phyloP scores from a whole-genome alignment of 2,329 filamentous ascomycete genomes.

The Samsoniella hepiali region DNA sequence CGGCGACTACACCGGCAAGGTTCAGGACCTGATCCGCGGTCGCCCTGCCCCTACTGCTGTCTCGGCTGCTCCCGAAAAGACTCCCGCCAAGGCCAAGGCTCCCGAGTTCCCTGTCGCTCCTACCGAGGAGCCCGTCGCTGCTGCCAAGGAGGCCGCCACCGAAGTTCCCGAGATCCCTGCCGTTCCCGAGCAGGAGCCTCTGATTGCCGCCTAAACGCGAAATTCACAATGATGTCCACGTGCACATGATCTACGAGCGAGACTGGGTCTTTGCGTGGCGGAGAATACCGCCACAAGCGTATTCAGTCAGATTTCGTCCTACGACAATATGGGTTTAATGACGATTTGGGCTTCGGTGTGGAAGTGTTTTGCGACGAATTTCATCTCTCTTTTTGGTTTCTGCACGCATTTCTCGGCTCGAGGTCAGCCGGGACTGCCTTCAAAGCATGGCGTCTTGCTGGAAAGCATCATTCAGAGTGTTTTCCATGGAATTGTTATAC shows the following conservation, averaged over 20 bases:
- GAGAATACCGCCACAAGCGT: not conserved
- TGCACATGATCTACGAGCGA: slow-evolving; percentile 17
- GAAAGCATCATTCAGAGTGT: slow-evolving; percentile 17
- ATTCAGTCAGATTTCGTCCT: slow-evolving; percentile 11
- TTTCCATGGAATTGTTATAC: slow-evolving; percentile 17
- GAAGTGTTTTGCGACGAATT: slow-evolving; percentile 13
- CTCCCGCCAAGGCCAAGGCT: slow-evolving; percentile 25
- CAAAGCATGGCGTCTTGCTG: slow-evolving; percentile 19
- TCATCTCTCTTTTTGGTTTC: slow-evolving; percentile 13
- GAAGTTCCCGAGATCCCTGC: slow-evolving; percentile 24
- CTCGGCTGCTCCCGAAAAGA: slow-evolving; percentile 28
- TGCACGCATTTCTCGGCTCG: slow-evolving; percentile 18
- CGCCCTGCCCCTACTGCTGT: slow-evolving; percentile 42
- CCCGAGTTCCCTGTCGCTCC: slow-evolving; percentile 37
- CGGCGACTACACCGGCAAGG: slow-evolving; percentile 65
- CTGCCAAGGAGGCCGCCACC: slow-evolving; percentile 24
- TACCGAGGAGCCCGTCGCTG: slow-evolving; percentile 33
- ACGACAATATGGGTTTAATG: slow-evolving; percentile 18
- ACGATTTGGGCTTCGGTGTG: slow-evolving; percentile 18
- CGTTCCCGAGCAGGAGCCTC: slow-evolving; percentile 28
- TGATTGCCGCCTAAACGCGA: slow-evolving; percentile 24
- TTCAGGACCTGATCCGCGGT: slow-evolving; percentile 59
- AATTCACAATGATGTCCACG: slow-evolving; percentile 15
- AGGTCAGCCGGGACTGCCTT: slow-evolving; percentile 17
- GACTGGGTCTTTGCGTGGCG: not conserved